Evolutionary conservation across 805 yeast species (phyloP).

Genomic region (Nakazawaea populi): DNA sequence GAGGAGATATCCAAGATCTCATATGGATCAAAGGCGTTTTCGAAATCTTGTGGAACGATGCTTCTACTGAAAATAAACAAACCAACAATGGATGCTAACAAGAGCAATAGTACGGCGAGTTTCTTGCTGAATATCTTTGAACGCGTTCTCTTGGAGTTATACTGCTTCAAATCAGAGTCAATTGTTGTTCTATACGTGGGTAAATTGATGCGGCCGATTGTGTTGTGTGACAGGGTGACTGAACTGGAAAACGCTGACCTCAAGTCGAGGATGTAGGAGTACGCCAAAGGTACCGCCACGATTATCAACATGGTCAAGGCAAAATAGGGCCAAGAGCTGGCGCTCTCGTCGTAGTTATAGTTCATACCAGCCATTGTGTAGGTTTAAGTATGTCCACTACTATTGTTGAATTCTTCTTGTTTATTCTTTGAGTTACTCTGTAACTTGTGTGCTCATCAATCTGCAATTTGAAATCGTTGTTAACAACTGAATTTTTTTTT

Average conservation of each 20-base stretch:
- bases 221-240: neutral
- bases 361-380: constrained; percentile 41
- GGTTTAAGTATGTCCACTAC: too few relatives aligned
- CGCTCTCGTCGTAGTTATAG: constrained; percentile 80
- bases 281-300: constrained; percentile 50
- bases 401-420: too few relatives aligned
- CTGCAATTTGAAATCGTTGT: too few relatives aligned
- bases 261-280: constrained; percentile 30
- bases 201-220: constrained; percentile 14
- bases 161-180: constrained; percentile 23
- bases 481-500: too few relatives aligned
- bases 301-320: constrained; percentile 66
- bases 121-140: constrained; percentile 30
- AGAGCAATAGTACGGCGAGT: constrained; percentile 30
- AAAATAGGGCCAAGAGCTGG: constrained; percentile 93
- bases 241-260: constrained; percentile 9
- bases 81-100: constrained; percentile 55
- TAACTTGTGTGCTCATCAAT: too few relatives aligned
- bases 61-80: constrained; percentile 39
- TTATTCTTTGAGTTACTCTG: too few relatives aligned
- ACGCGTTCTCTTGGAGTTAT: constrained; percentile 18
- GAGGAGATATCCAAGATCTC: constrained; percentile 69
- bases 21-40: constrained; percentile 75
- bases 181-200: constrained; percentile 29
- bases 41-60: constrained; percentile 31